phyloP scores from a whole-genome alignment of 1,284 basidiomycete species.

The Papiliotrema nemorosa region DNA sequence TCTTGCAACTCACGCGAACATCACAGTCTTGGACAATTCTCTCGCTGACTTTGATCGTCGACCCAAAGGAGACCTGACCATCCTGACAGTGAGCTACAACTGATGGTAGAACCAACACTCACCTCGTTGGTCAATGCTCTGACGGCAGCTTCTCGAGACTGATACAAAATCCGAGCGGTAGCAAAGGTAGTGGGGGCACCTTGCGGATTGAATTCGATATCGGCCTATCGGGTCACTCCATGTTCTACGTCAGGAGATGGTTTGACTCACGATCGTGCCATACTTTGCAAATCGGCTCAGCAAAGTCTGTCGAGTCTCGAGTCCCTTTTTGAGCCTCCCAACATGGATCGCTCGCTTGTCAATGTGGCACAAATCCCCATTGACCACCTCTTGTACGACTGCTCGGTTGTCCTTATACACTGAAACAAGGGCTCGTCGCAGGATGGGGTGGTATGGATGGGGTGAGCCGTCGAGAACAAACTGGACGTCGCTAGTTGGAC shows the following conservation, averaged over 20 bases:
- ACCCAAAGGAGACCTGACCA: slow-evolving; percentile 26
- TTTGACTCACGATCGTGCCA: slow-evolving; percentile 33
- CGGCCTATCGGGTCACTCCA: slow-evolving; percentile 9
- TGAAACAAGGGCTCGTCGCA: background rate
- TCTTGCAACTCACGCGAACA: slow-evolving; percentile 24
- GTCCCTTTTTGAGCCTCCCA: slow-evolving; percentile 24
- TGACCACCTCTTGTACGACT: slow-evolving; percentile 9
- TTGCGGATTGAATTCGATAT: slow-evolving; percentile 27
- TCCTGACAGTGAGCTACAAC: slow-evolving; percentile 11
- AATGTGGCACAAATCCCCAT: slow-evolving; percentile 15
- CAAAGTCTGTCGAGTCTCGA: slow-evolving; percentile 23
- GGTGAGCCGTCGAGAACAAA: background rate
- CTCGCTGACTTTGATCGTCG: slow-evolving; percentile 24
- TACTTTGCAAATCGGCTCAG: slow-evolving; percentile 31
- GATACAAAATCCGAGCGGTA: slow-evolving; percentile 31
- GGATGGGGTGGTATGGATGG: background rate
- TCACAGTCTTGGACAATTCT: slow-evolving; percentile 28
- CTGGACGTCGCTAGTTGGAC: background rate
- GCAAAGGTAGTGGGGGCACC: slow-evolving; percentile 12
- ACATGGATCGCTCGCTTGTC: slow-evolving; percentile 38
- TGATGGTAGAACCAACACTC: slow-evolving; percentile 3
- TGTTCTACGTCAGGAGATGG: background rate
- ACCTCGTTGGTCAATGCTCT: slow-evolving; percentile 32
- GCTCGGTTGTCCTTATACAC: background rate
- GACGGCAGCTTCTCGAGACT: slow-evolving; percentile 15